These are phyloP conservation scores for Monosporascus sp. DNA, from an alignment of 2,329 filamentous ascomycete genomes.

Conservation along the genomic window DNA sequence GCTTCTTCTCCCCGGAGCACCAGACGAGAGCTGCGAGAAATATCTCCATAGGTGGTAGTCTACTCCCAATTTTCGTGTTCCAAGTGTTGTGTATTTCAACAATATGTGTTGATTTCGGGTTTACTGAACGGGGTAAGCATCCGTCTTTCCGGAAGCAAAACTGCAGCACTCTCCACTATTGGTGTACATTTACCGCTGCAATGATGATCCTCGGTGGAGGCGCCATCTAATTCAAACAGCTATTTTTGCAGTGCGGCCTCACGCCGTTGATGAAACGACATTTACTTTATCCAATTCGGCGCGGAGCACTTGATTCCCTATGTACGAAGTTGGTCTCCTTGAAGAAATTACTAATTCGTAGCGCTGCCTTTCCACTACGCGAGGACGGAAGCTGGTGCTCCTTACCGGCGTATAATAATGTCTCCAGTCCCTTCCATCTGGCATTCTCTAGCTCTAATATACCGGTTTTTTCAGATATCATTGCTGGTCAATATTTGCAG, in stretches of 20 bases:
- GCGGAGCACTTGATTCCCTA: constrained; percentile 9
- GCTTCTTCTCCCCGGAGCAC: too few species aligned
- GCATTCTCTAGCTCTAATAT: background rate
- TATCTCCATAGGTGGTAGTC: too few species aligned
- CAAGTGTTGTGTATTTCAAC: background rate
- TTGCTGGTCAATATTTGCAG: too few species aligned
- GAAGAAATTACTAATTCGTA: background rate
- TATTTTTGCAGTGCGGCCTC: too few species aligned
- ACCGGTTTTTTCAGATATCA: too few species aligned
- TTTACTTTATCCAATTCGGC: constrained; percentile 5
- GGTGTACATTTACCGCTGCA: background rate
- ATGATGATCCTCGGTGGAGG: constrained; percentile 6
- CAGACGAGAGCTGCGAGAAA: too few species aligned
- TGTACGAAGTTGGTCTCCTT: constrained; percentile 1
- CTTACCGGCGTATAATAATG: background rate
- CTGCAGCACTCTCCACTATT: background rate
- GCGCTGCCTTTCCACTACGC: background rate
- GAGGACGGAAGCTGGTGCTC: background rate
- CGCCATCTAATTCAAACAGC: constrained; percentile 1
- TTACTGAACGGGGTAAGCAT: background rate
- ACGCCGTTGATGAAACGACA: background rate
- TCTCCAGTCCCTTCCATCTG: background rate
- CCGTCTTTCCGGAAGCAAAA: background rate
- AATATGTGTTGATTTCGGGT: background rate
- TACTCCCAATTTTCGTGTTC: too few species aligned